Evolutionary conservation across 2,329 filamentous ascomycete genomes (phyloP).

Genomic region (Chrysoporthe deuterocubensis): DNA sequence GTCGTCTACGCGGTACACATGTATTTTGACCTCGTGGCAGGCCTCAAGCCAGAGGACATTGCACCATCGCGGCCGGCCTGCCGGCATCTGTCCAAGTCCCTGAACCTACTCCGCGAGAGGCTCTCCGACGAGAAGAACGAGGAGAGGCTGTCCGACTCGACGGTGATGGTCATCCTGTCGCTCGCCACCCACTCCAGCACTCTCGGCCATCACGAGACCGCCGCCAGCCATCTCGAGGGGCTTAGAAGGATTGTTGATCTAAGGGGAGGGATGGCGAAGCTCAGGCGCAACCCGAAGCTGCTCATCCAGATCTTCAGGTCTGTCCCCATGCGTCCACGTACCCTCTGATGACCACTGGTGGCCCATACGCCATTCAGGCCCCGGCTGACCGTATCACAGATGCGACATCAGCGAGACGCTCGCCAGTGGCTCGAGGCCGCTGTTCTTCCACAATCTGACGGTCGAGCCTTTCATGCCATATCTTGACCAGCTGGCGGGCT

Average conservation of each 20-base stretch:
- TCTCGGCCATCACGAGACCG: constrained; percentile 35
- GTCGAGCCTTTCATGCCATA: constrained; percentile 11
- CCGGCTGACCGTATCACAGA: not conserved
- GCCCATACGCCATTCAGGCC: too few species aligned
- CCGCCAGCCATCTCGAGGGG: constrained; percentile 42
- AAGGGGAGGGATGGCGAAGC: constrained; percentile 40
- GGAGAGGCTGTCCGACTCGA: constrained; percentile 37
- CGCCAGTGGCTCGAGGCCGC: not conserved
- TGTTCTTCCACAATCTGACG: constrained; percentile 15
- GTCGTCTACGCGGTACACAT: constrained; percentile 40
- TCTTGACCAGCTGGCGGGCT: not conserved
- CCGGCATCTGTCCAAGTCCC: constrained; percentile 8
- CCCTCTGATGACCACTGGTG: too few species aligned
- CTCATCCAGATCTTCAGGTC: constrained; percentile 42
- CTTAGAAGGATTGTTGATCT: constrained; percentile 43
- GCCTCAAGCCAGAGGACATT: constrained; percentile 32
- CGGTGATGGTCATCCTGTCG: constrained; percentile 38
- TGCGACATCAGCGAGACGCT: constrained; percentile 21
- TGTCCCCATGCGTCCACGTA: not conserved
- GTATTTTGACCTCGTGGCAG: constrained; percentile 37
- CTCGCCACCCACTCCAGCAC: constrained; percentile 39
- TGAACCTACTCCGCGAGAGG: constrained; percentile 35
- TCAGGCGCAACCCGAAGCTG: constrained; percentile 40
- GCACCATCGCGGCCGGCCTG: constrained; percentile 36
- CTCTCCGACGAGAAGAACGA: constrained; percentile 32